Evolutionary conservation across 2,329 filamentous ascomycete species (phyloP).

Genomic region (Aureobasidium sp.): DNA sequence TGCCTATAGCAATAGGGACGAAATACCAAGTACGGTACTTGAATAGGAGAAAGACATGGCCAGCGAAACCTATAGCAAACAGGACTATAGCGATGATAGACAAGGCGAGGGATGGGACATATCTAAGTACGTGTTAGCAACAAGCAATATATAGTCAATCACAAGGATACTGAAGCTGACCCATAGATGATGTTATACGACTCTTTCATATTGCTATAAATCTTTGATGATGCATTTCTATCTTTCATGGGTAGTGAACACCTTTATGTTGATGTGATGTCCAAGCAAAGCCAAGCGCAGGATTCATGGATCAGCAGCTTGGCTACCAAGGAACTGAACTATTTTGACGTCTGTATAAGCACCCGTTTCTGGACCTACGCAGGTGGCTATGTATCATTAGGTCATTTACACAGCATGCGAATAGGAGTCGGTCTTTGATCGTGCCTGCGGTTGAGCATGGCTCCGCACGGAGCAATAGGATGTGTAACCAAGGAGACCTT

Average conservation of each 20-base stretch:
- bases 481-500: no score
- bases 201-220: background rate
- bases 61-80: background rate
- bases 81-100: background rate
- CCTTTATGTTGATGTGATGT: background rate
- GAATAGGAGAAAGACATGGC: constrained; percentile 31
- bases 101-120: background rate
- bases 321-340: background rate
- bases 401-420: no score
- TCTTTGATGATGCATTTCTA: background rate
- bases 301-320: background rate
- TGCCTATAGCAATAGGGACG: constrained; percentile 38
- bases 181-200: background rate
- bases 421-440: no score
- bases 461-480: no score
- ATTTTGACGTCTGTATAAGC: background rate
- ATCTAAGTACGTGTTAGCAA: background rate
- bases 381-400: background rate
- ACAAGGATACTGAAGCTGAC: background rate
- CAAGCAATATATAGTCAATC: background rate
- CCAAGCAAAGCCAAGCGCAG: no score
- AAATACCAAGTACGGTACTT: constrained; percentile 43
- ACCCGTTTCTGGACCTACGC: background rate
- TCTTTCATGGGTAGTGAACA: background rate
- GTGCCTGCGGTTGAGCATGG: no score